phyloP scores from a whole-genome alignment of 495 filamentous ascomycete genomes.

The Aeminium ludgeri region DNA sequence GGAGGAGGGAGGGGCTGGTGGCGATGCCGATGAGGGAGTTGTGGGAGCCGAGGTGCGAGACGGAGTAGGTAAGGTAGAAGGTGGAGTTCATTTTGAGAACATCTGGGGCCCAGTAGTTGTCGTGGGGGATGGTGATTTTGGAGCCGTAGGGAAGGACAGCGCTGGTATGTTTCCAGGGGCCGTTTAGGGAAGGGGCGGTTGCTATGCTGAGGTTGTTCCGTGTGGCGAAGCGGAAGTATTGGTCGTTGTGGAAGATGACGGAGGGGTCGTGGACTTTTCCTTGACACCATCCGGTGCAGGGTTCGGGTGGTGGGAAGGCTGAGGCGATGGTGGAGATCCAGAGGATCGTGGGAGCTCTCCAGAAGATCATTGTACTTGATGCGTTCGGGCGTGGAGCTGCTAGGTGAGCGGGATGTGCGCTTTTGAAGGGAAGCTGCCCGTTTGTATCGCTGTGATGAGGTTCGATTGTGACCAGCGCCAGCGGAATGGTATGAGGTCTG shows the following conservation, averaged over 20 bases:
- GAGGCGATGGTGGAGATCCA: no score
- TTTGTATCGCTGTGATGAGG: no score
- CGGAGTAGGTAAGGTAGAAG: constrained; percentile 60
- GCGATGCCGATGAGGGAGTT: constrained; percentile 51
- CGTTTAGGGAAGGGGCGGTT: constrained; percentile 38
- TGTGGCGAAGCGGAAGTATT: constrained; percentile 59
- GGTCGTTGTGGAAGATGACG: constrained; percentile 48
- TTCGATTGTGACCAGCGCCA: no score
- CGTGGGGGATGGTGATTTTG: constrained; percentile 36
- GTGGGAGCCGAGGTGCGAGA: constrained; percentile 47
- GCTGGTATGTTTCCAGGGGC: constrained; percentile 48
- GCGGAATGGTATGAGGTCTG: no score
- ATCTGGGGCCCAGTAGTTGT: constrained; percentile 54
- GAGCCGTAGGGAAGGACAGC: constrained; percentile 32
- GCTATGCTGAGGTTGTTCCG: constrained; percentile 42
- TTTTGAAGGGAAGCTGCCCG: no score
- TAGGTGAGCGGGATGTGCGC: no score
- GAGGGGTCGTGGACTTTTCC: constrained; percentile 37
- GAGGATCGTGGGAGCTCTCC: no score
- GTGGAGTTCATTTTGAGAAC: constrained; percentile 35
- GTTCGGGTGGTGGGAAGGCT: no score
- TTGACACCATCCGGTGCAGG: no score
- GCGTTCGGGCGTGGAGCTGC: no score
- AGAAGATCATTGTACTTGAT: no score
- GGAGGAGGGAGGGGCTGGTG: constrained; percentile 42